These are phyloP conservation scores for Leccinum subgranulosum DNA, from an alignment of 768 basidiomycete genomes.

Conservation along the genomic window DNA sequence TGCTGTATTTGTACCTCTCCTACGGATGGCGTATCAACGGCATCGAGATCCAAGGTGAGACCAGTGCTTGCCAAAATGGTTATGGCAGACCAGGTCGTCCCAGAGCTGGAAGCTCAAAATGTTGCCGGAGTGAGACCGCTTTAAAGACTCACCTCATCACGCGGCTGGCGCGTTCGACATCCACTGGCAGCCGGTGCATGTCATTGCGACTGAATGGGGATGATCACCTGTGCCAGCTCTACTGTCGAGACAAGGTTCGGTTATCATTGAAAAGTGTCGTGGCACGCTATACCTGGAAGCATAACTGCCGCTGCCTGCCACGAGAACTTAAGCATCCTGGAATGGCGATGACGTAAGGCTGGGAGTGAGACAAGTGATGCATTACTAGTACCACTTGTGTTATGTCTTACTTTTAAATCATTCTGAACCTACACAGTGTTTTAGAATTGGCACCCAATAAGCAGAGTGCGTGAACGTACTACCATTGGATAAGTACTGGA, in stretches of 20 bases:
- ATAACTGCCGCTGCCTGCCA: too few species aligned
- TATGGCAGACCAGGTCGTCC: slow-evolving; percentile 7
- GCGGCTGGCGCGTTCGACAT: background rate
- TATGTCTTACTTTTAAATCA: slow-evolving; percentile 3
- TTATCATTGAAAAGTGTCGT: background rate
- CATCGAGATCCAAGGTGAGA: slow-evolving; percentile 16
- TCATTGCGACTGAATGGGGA: background rate
- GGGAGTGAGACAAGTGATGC: background rate
- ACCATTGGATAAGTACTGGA: background rate
- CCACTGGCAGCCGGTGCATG: background rate
- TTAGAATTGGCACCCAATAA: background rate
- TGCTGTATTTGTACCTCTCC: slow-evolving; percentile 15
- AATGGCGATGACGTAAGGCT: background rate
- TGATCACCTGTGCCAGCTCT: background rate
- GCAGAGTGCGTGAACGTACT: background rate
- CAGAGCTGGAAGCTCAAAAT: background rate
- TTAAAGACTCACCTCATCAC: background rate
- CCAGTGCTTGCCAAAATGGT: slow-evolving; percentile 1
- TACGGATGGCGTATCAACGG: background rate
- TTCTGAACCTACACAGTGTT: background rate
- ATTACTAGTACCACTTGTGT: background rate
- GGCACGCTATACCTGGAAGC: background rate
- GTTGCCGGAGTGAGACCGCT: background rate
- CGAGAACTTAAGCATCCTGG: background rate
- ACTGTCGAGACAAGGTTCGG: background rate